Evolutionary conservation across 73 alveolate species (phyloP).

Genomic region (Paramecium primaurelia): DNA sequence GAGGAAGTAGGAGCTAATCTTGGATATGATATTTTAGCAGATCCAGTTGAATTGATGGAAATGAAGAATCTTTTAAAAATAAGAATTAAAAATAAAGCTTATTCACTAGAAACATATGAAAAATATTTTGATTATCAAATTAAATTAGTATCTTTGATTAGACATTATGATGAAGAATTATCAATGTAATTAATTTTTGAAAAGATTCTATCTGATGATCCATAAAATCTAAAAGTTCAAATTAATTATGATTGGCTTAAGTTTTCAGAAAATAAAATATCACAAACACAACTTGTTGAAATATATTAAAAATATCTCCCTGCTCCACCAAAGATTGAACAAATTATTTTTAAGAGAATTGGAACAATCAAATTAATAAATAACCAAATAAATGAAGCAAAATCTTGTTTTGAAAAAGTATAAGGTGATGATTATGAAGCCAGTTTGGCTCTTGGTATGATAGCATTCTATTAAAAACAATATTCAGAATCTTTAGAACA

Average conservation of each 20-base stretch:
- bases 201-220: neutral
- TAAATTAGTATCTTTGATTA: neutral
- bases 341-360: neutral
- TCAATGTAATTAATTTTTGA: conserved; percentile 23
- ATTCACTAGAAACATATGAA: conserved; percentile 30
- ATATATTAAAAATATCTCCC: neutral
- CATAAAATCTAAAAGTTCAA: neutral
- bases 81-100: conserved; percentile 31
- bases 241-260: conserved; percentile 1
- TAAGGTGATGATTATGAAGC: conserved; percentile 17
- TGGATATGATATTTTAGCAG: conserved; percentile 28
- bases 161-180: conserved; percentile 46
- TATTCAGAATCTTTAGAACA: neutral
- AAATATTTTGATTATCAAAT: conserved; percentile 43
- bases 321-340: neutral
- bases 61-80: conserved; percentile 27
- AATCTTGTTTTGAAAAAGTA: neutral
- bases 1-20: conserved; percentile 42
- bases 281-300: neutral
- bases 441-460: neutral
- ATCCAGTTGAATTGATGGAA: conserved; percentile 38
- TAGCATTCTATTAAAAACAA: neutral
- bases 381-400: neutral
- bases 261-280: neutral
- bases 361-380: neutral